Evolutionary conservation across 257 asterid genomes (phyloP), one percentile per base, ranked within the genome.

Genomic region (Echites panduratus): DNA sequence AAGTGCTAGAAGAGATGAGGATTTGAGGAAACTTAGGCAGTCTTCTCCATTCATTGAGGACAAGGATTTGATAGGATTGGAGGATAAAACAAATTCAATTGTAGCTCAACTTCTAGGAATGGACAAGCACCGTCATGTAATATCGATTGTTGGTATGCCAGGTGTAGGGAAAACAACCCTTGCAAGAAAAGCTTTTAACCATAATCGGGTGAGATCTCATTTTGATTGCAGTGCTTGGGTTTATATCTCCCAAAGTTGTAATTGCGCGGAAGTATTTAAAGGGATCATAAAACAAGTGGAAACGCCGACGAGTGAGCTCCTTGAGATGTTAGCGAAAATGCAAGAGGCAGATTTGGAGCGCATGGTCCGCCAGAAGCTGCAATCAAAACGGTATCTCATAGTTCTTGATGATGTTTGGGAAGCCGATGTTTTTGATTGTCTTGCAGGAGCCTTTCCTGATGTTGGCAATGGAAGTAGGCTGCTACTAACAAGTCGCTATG

Each of bases 361-460:
- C 6, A n/a, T 22, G 14, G 7, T 73, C 10, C 9, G 9, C 1
- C 16, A 16, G 17, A 17, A 26, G 29, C 59, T 72, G 40, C 29
- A 32, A 68, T 32, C 16, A 41, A 19, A 19, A 11, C 50, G 63
- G 16, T 73, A 67, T 61, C 45, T 78, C 17, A 41, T 78, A 53
- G 71, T 67, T 7, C 14, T 78, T 65, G 78, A 78, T 59, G 81
- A 78, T 73, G 68, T 78, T 4, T 73, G 78, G 81, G 29, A 5
- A 0, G 11, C 19, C 8, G 13, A 67, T 1, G 66, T 7, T 2
- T 78, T 75, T 78, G 43, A 73, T 58, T 26, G 14, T 32, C n/a
- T 78, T 41, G 63, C 17, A 35, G 10, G 3, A 45, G 72, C 66
- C 52, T 72, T 78, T 9, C 82, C 82, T 0, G 17, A 68, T 35